Evolutionary conservation across 257 asterid species (phyloP), one percentile per base, ranked within the genome.

Genomic region (Linderniella brevidens): DNA sequence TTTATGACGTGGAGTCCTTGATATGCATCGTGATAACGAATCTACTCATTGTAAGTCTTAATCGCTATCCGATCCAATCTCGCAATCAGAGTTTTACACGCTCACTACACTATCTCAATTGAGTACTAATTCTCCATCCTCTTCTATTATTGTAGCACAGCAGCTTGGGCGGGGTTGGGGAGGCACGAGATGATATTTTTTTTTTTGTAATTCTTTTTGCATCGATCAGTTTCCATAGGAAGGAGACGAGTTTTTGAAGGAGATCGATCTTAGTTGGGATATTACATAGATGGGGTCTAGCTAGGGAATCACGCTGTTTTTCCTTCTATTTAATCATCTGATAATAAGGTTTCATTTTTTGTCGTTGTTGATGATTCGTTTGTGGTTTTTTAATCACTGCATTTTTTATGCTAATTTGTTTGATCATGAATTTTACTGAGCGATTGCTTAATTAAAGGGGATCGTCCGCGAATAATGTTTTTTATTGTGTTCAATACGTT

Each of bases 221-320:
- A 85, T 86, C 48, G 52, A 88, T 84, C 96, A 69, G 74, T 59
- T 84, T 78, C 64, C 75, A 37, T 1, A 49, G 32, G 46, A 36
- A 18, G 8, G 56, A 51, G 15, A 35, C 56, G 56, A 51, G 45
- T 51, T 51, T 13, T 17, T 51, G 58, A 76, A 67, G 63, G 86
- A 85, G 80, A 66, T 90, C 55, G 96, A 92, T 50, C 76, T 62
- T 84, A 79, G 49, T 54, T 50, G 29, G 96, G 96, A 0, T 68
- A 72, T 57, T 90, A 43, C 55, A 72, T 81, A 32, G 68, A 75
- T 53, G 98, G 94, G 17, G 69, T 60, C 16, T 90, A 96, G 98
- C 72, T 78, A 62, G 94, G 82, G 64, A 74, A 47, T 29, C 96
- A 96, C 32, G 78, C 87, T 32, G 43, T 51, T 12, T 11, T 37